phyloP scores from a whole-genome alignment of 371 early-diverging fungal species.

The Syncephalastrum monosporum region DNA sequence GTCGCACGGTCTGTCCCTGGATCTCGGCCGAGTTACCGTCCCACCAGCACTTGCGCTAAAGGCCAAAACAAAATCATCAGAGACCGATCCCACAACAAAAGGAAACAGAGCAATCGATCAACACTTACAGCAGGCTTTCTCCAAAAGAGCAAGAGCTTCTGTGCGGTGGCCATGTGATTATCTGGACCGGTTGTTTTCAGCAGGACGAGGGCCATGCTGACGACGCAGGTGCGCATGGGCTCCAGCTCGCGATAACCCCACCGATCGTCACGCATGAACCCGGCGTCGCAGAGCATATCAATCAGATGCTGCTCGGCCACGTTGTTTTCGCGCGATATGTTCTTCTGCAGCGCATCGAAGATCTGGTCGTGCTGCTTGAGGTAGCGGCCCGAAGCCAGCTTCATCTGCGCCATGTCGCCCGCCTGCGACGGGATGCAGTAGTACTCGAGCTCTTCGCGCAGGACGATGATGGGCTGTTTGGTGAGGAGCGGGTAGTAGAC shows the following conservation, averaged over 20 bases:
- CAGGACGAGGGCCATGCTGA: constrained; percentile 71
- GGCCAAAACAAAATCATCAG: constrained; percentile 2
- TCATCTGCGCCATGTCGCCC: constrained; percentile 41
- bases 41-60: constrained; percentile 85
- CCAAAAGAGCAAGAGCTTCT: constrained; percentile 80
- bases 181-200: constrained; percentile 73
- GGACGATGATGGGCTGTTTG: constrained; percentile 70
- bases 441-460: constrained; percentile 65
- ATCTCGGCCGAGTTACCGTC: constrained; percentile 72
- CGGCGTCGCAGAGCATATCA: constrained; percentile 86
- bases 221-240: constrained; percentile 64
- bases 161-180: constrained; percentile 76
- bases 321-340: constrained; percentile 70
- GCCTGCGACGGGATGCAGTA: constrained; percentile 48
- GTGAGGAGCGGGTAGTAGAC: constrained; percentile 58
- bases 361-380: constrained; percentile 67
- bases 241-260: constrained; percentile 83
- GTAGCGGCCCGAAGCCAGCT: constrained; percentile 62
- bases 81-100: neutral
- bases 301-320: constrained; percentile 82
- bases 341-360: constrained; percentile 77
- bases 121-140: constrained; percentile 78
- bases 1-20: constrained; percentile 58
- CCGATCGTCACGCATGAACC: constrained; percentile 68
- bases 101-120: neutral